A percentile compares a stretch with the other conserved stretches of the same genome.
These are phyloP conservation scores for Leishmania arabica DNA, from an alignment of 208 protist species.

Conservation along the genomic window DNA sequence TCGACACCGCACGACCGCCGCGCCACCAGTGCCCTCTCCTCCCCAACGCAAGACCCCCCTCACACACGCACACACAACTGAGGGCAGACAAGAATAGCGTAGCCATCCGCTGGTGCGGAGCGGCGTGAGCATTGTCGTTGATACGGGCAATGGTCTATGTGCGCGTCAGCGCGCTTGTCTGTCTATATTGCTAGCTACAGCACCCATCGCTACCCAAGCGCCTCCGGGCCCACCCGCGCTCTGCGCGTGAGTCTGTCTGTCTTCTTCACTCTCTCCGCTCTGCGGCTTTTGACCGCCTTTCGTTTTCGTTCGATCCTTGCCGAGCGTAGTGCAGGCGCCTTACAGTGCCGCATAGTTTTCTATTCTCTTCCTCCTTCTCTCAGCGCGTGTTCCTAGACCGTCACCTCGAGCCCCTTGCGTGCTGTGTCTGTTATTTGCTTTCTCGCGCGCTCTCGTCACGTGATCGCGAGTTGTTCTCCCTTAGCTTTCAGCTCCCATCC, in stretches of 20 bases:
- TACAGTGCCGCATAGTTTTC: not conserved
- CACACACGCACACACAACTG: not conserved
- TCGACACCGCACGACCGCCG: not conserved
- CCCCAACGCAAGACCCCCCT: no score
- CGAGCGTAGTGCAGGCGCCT: not conserved
- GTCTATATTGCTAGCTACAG: not conserved
- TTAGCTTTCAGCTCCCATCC: not conserved
- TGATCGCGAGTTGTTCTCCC: not conserved
- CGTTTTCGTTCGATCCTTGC: not conserved
- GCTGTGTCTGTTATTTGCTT: not conserved
- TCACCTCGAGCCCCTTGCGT: not conserved
- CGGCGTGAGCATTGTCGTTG: not conserved
- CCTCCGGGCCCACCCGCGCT: not conserved
- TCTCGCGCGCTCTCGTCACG: not conserved
- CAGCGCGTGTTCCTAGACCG: not conserved
- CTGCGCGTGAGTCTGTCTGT: not conserved
- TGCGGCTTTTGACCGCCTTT: not conserved
- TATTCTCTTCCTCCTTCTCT: not conserved
- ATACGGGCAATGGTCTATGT: not conserved
- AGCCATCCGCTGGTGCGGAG: not conserved
- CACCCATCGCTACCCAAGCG: not conserved
- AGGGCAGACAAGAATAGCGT: not conserved
- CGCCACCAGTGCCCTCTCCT: not conserved
- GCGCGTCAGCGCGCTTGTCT: not conserved
- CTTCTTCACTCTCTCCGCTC: not conserved